These are phyloP conservation scores for Sicyos baderoa DNA, from an alignment of 306 rosid genomes.

Conservation along the genomic window DNA sequence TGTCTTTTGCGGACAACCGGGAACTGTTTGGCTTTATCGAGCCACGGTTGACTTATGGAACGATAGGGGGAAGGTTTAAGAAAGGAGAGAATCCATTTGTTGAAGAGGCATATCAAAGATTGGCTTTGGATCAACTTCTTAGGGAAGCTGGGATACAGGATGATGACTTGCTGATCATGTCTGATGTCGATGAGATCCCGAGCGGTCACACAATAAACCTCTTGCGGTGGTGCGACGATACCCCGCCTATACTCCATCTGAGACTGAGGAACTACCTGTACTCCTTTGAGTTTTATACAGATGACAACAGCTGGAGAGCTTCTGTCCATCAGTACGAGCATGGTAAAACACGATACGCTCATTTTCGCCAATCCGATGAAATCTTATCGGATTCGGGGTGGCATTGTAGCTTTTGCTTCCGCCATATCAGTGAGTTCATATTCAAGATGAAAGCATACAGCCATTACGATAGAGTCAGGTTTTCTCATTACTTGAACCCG, in stretches of 20 bases:
- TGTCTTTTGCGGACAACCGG: conserved; percentile 44
- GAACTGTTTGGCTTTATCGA: conserved; percentile 48
- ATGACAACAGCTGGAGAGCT: conserved; percentile 69
- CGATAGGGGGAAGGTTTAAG: conserved; percentile 45
- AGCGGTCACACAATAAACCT: conserved; percentile 81
- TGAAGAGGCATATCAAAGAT: conserved; percentile 80
- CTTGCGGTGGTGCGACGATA: conserved; percentile 72
- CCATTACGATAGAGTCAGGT: conserved; percentile 63
- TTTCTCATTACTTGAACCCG: conserved; percentile 57
- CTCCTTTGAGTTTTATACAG: conserved; percentile 60
- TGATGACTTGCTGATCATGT: conserved; percentile 77
- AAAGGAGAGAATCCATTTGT: conserved; percentile 71
- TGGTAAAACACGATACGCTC: conserved; percentile 60
- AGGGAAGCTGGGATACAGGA: conserved; percentile 62
- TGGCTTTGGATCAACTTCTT: conserved; percentile 61
- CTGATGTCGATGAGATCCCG: conserved; percentile 88
- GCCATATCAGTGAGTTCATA: conserved; percentile 49
- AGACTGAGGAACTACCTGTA: conserved; percentile 63
- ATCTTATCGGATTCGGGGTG: conserved; percentile 66
- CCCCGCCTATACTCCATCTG: conserved; percentile 63
- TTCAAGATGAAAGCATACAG: conserved; percentile 91
- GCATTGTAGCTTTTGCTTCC: conserved; percentile 92
- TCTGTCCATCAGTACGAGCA: conserved; percentile 48
- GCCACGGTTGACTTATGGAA: conserved; percentile 50
- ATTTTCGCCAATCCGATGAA: conserved; percentile 51